Evolutionary conservation across 495 filamentous ascomycete species (phyloP).

Genomic region (Penicillium fimorum): DNA sequence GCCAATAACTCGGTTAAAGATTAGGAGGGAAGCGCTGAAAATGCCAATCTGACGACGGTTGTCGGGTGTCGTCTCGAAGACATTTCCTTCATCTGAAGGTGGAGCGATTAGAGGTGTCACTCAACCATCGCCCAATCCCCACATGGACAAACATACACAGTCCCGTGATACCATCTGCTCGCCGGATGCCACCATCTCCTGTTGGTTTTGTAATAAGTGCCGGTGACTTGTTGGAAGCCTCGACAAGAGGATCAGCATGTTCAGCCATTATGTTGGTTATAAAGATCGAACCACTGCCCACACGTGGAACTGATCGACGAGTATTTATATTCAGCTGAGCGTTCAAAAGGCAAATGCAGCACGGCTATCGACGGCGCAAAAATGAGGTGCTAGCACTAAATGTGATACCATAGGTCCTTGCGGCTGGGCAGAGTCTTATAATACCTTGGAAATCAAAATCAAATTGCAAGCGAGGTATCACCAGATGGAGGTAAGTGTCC

Average conservation of each 20-base stretch:
- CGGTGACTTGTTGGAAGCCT: constrained; percentile 18
- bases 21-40: constrained; percentile 60
- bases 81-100: constrained; percentile 45
- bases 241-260: constrained; percentile 8
- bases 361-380: constrained; percentile 23
- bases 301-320: background rate
- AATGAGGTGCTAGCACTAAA: constrained; percentile 41
- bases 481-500: background rate
- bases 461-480: background rate
- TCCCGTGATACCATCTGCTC: constrained; percentile 37
- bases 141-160: constrained; percentile 29
- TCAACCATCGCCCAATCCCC: background rate
- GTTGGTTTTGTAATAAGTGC: constrained; percentile 24
- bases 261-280: constrained; percentile 8
- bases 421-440: constrained; percentile 16
- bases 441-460: constrained; percentile 10
- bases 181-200: constrained; percentile 26
- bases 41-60: constrained; percentile 61
- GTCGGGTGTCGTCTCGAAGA: constrained; percentile 61
- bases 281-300: background rate
- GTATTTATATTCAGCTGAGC: constrained; percentile 3
- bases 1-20: constrained; percentile 65
- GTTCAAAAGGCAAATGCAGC: background rate
- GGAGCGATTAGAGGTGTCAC: background rate
- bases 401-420: constrained; percentile 35